phyloP scores from a whole-genome alignment of 2,329 filamentous ascomycete species.

The Cladosporium sp. region DNA sequence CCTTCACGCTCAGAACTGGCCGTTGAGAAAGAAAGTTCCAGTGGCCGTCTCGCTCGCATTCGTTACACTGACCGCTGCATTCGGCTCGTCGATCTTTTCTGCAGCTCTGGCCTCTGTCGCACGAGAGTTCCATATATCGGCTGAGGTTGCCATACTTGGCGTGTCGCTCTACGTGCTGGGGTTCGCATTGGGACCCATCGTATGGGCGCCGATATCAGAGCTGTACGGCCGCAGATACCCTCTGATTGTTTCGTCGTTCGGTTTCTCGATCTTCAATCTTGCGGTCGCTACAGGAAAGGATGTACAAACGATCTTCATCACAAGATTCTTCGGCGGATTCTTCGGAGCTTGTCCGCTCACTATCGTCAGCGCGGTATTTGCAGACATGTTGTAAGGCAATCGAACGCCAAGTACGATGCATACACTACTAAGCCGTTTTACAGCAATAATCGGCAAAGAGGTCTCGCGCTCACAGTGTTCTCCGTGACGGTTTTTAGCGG shows the following conservation, averaged over 20 bases:
- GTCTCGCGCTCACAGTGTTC: constrained; percentile 41
- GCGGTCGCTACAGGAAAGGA: constrained; percentile 46
- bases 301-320: constrained; percentile 41
- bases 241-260: constrained; percentile 46
- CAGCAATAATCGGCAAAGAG: constrained; percentile 36
- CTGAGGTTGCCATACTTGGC: constrained; percentile 47
- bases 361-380: constrained; percentile 46
- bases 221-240: constrained; percentile 47
- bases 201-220: constrained; percentile 46
- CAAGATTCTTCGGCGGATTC: constrained; percentile 40
- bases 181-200: constrained; percentile 34
- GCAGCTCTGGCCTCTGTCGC: constrained; percentile 48
- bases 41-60: constrained; percentile 70
- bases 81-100: constrained; percentile 57
- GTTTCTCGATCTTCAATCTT: constrained; percentile 49
- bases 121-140: constrained; percentile 43
- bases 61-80: constrained; percentile 70
- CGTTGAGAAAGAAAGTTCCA: constrained; percentile 71
- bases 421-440: background rate
- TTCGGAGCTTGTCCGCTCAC: constrained; percentile 48
- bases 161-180: constrained; percentile 47
- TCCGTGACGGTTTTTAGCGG: constrained; percentile 39
- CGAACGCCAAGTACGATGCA: background rate
- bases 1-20: constrained; percentile 85
- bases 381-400: constrained; percentile 41